Base-by-base conservation (phyloP, 2,329 filamentous ascomycete species). In the Metarhizium album region DNA sequence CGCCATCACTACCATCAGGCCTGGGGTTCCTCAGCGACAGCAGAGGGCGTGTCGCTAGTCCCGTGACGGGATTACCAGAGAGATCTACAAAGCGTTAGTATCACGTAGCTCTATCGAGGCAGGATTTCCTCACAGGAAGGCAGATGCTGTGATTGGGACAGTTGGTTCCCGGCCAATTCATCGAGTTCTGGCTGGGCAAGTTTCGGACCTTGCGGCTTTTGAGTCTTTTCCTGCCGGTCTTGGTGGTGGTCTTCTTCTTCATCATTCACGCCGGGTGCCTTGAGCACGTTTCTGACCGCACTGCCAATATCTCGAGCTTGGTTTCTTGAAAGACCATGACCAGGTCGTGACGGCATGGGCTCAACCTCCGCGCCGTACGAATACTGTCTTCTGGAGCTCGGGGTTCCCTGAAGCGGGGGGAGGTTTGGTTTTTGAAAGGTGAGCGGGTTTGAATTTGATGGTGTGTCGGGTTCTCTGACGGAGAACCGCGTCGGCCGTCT, bases 341-440 rank as follows among this genome's bases (percentile, higher is more conserved):
- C 53, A 4, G 57, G 56, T 9, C 58, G 53, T 33, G 54, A 48
- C 20, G 61, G 61, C 18, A 56, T 55, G 2, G 67, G 67, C 47
- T 70, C 67, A 29, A 55, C 61, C n/a, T 51, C 64, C 33, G 67
- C 64, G 33, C 67, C 67, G 55, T 70, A 70, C 1, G 65, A 62
- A 51, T 69, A 70, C 53, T 69, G 66, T 38, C 67, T 60, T 29
- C 66, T 59, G 11, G 65, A 60, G 43, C 65, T 67, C 4, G 67
- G 65, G 0, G 67, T 68, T 3, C 64, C 67, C 35, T 57, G 54
- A 3, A 61, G 52, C 2, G 54, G 47, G 14, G 60, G 62, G 11
- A 64, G 48, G 5, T 60, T 58, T 33, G 61, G 62, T 24, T 58
- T 61, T 35, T 55, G 52, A 47, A 64, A 58, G 3, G 47, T 37